phyloP scores from a whole-genome alignment of 2,329 filamentous ascomycete genomes.

The Tolypocladium sp. region DNA sequence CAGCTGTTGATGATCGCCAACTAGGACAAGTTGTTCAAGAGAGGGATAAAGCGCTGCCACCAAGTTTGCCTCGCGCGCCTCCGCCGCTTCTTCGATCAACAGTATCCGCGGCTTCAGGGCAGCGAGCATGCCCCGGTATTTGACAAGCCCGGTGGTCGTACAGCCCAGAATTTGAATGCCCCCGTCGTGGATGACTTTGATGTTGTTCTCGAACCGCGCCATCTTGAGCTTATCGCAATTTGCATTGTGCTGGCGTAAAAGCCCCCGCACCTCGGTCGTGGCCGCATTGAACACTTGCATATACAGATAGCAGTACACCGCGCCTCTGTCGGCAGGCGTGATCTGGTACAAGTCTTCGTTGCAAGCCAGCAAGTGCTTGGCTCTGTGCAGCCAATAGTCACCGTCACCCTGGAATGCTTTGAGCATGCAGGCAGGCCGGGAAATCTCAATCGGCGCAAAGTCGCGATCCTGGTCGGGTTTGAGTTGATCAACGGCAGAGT shows the following conservation, averaged over 20 bases:
- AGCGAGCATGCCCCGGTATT: slow-evolving; percentile 64
- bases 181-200: slow-evolving; percentile 26
- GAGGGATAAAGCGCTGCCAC: slow-evolving; percentile 40
- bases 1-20: slow-evolving; percentile 77
- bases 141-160: slow-evolving; percentile 74
- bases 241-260: slow-evolving; percentile 37
- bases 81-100: slow-evolving; percentile 72
- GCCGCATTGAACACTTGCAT: slow-evolving; percentile 40
- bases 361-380: slow-evolving; percentile 4
- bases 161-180: slow-evolving; percentile 47
- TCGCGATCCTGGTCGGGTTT: background rate
- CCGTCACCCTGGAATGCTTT: background rate
- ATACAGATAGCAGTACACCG: slow-evolving; percentile 59
- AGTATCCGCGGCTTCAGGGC: slow-evolving; percentile 58
- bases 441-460: background rate
- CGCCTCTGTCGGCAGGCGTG: slow-evolving; percentile 42
- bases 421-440: slow-evolving; percentile 2
- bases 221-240: slow-evolving; percentile 44
- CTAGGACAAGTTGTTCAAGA: slow-evolving; percentile 44
- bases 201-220: slow-evolving; percentile 49
- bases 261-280: slow-evolving; percentile 34
- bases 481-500: background rate
- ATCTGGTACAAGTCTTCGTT: slow-evolving; percentile 52
- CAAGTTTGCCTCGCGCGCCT: slow-evolving; percentile 58
- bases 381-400: slow-evolving; percentile 7